Conservation (phyloP, 805 yeast genomes). For the Yarrowia deformans region DNA sequence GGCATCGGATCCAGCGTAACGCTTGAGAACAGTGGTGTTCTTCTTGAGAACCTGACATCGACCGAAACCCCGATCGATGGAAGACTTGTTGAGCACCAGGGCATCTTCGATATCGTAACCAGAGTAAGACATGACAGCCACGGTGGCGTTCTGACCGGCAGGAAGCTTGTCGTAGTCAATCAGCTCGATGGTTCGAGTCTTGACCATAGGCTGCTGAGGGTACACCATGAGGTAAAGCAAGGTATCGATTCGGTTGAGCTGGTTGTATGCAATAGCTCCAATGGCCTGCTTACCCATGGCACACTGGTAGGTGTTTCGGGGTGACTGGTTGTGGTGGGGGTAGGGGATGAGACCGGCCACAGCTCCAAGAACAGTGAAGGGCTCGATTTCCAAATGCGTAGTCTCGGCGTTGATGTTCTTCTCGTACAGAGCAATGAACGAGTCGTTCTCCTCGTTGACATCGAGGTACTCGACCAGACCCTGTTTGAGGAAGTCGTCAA, state of each 20-base stretch:
- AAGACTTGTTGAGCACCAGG: constrained; percentile 88
- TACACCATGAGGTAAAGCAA: constrained; percentile 94
- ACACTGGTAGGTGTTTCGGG: constrained; percentile 91
- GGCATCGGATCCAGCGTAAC: constrained; percentile 92
- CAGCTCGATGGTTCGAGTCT: constrained; percentile 93
- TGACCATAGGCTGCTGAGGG: constrained; percentile 99
- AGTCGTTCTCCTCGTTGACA: constrained; percentile 96
- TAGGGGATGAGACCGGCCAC: constrained; percentile 92
- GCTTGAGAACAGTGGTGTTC: constrained; percentile 85
- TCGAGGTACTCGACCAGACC: constrained; percentile 96
- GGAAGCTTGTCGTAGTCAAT: constrained; percentile 96
- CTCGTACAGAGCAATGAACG: constrained; percentile 90
- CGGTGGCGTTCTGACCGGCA: constrained; percentile 98
- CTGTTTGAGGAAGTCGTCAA: constrained; percentile 84
- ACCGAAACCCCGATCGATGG: constrained; percentile 96
- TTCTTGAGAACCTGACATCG: constrained; percentile 95
- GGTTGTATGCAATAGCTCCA: constrained; percentile 98
- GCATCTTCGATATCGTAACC: constrained; percentile 99
- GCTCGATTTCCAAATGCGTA: constrained; percentile 95
- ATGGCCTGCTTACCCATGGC: constrained; percentile 99
- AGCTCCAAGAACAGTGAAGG: constrained; percentile 90
- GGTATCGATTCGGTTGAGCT: constrained; percentile 94
- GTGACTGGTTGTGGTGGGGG: constrained; percentile 92
- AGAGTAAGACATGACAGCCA: constrained; percentile 98
- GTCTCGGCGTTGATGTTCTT: constrained; percentile 61